These are phyloP conservation scores for Diaporthe batatas DNA, from an alignment of 2,329 filamentous ascomycete species.

Conservation along the genomic window DNA sequence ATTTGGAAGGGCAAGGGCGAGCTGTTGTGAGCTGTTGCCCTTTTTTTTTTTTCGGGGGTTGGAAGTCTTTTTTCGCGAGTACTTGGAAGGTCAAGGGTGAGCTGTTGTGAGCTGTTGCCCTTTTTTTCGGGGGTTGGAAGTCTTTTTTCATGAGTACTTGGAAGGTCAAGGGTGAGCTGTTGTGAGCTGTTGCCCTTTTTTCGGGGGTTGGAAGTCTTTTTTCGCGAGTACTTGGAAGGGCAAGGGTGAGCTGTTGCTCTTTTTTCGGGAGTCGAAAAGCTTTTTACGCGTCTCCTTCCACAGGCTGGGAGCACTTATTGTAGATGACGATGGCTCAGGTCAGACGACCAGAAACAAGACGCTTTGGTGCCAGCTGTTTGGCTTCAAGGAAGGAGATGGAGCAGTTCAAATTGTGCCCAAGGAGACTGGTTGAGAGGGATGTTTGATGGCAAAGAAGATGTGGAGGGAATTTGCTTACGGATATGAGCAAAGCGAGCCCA, in stretches of 20 bases:
- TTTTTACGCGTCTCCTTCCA: not conserved
- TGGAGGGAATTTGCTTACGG: not conserved
- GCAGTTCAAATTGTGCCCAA: not conserved
- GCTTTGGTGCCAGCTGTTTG: not conserved
- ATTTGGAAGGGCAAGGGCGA: not conserved
- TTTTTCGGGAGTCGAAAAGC: not conserved
- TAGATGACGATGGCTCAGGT: not conserved
- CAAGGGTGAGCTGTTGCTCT: not conserved
- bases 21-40: not conserved
- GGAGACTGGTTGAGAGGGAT: not conserved
- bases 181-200: not conserved
- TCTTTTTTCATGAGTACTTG: too few species aligned
- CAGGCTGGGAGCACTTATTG: not conserved
- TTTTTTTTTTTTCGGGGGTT: not conserved
- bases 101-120: too few species aligned
- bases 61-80: too few species aligned
- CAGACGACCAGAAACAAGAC: not conserved
- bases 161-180: too few species aligned
- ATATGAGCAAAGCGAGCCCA: not conserved
- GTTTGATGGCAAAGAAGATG: not conserved
- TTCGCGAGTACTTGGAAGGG: not conserved
- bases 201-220: too few species aligned
- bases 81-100: too few species aligned
- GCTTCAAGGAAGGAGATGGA: not conserved
- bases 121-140: not conserved